phyloP scores from a whole-genome alignment of 2,329 filamentous ascomycete species.

The Blastomyces percursus region DNA sequence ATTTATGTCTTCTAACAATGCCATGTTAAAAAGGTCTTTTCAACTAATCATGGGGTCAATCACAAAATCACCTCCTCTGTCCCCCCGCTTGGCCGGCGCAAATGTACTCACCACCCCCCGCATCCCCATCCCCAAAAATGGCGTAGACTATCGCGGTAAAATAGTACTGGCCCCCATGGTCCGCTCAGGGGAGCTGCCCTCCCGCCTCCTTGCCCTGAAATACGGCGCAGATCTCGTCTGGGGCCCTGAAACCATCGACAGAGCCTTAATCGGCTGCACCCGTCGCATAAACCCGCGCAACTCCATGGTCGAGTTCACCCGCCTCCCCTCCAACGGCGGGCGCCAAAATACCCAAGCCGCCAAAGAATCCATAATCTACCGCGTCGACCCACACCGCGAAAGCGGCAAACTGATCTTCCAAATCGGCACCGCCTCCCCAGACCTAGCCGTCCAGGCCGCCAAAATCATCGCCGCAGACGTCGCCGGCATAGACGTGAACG shows the following conservation, averaged over 20 bases:
- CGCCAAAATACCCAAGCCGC: conserved; percentile 18
- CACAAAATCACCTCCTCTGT: neutral
- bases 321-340: conserved; percentile 59
- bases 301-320: conserved; percentile 73
- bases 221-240: conserved; percentile 97
- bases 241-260: conserved; percentile 93
- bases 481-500: conserved; percentile 90
- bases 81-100: neutral
- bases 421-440: conserved; percentile 75
- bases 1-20: conserved; percentile 17
- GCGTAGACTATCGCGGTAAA: conserved; percentile 89
- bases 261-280: conserved; percentile 76
- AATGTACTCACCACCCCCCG: conserved; percentile 34
- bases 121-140: conserved; percentile 75
- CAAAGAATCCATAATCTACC: conserved; percentile 64
- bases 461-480: conserved; percentile 77
- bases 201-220: conserved; percentile 74
- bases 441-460: conserved; percentile 72
- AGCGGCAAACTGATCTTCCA: conserved; percentile 73
- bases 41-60: conserved; percentile 46
- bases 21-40: conserved; percentile 31
- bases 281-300: conserved; percentile 65
- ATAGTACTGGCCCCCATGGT: conserved; percentile 97
- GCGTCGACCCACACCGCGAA: conserved; percentile 69
- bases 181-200: conserved; percentile 88